These are phyloP conservation scores for Carallia pectinifolia DNA, from an alignment of 345 rosid genomes.

Conservation along the genomic window DNA sequence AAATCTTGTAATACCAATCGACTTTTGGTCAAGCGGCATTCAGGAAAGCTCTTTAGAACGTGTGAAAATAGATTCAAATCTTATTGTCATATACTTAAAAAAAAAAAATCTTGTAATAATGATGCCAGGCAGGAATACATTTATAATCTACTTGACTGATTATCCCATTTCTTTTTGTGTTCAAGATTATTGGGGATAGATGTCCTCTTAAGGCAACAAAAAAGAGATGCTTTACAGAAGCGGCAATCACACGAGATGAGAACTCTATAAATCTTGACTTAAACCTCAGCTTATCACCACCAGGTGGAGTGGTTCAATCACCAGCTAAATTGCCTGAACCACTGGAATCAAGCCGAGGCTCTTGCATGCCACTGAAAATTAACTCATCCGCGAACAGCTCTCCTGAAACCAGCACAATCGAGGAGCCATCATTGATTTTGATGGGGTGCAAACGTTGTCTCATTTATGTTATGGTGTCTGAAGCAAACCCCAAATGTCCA, in stretches of 20 bases:
- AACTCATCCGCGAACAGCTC: not conserved
- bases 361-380: slow-evolving; percentile 14
- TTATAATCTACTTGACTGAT: not conserved
- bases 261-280: slow-evolving; percentile 8
- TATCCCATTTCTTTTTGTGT: too few species aligned
- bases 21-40: too few species aligned
- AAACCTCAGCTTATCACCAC: slow-evolving; percentile 14
- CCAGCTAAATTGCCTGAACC: not conserved
- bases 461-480: slow-evolving; percentile 37
- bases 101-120: too few species aligned
- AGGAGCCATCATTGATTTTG: slow-evolving; percentile 20
- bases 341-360: not conserved
- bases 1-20: not conserved
- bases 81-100: too few species aligned
- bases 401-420: not conserved
- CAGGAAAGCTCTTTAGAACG: too few species aligned
- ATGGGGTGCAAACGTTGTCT: slow-evolving; percentile 37
- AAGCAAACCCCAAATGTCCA: slow-evolving; percentile 31
- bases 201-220: not conserved
- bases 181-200: not conserved
- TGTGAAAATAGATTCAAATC: too few species aligned
- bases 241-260: not conserved
- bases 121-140: too few species aligned
- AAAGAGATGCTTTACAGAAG: not conserved
- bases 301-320: not conserved